Percentiles rank a stretch among this genome's conserved stretches.
Conservation (phyloP, 2,329 filamentous ascomycete species). For the Pseudogymnoascus sp. region DNA sequence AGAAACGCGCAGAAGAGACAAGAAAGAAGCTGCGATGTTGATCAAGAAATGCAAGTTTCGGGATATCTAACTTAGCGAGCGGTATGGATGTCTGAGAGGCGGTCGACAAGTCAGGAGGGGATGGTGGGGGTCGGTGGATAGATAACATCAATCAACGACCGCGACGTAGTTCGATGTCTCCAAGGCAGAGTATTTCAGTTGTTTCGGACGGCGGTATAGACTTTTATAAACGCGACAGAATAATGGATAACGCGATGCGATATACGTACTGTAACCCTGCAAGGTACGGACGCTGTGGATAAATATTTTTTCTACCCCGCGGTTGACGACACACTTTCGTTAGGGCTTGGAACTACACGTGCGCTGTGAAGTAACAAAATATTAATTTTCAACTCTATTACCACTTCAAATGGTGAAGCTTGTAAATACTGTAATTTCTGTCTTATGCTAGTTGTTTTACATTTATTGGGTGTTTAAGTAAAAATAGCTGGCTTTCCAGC, state of each 20-base stretch:
- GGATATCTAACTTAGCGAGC: slow-evolving; percentile 8
- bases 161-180: not conserved
- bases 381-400: not conserved
- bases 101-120: not conserved
- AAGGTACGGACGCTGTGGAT: slow-evolving; percentile 2
- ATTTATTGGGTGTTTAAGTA: not conserved
- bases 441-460: not conserved
- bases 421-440: not conserved
- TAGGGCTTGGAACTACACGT: slow-evolving; percentile 7
- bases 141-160: slow-evolving; percentile 7
- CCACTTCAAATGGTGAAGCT: not conserved
- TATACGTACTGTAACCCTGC: slow-evolving; percentile 10
- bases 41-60: slow-evolving; percentile 2
- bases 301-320: slow-evolving; percentile 8
- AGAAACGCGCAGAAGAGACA: slow-evolving; percentile 4
- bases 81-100: slow-evolving; percentile 6
- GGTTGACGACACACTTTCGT: not conserved
- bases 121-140: slow-evolving; percentile 6
- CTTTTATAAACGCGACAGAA: not conserved
- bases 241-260: not conserved
- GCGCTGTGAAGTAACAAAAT: not conserved
- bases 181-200: not conserved
- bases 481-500: not conserved
- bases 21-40: not conserved
- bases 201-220: not conserved